A percentile compares a stretch with the other conserved stretches of the same genome.
Evolutionary conservation across 1,284 basidiomycete genomes (phyloP).

Genomic region (Ceratobasidium sp.): DNA sequence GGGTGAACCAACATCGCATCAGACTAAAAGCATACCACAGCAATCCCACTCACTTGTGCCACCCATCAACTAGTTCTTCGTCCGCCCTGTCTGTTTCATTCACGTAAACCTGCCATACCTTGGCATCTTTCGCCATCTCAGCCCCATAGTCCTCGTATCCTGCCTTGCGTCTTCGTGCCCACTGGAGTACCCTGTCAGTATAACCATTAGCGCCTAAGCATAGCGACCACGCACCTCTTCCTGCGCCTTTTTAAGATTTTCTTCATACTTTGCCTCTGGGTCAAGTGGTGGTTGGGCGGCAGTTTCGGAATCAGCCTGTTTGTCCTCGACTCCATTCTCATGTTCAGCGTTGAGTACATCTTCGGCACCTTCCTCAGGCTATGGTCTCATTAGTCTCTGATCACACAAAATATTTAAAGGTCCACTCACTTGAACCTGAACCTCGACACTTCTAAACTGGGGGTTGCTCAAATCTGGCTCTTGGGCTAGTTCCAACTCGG

Average conservation of each 20-base stretch:
- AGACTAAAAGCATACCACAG: no score
- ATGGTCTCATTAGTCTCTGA: not conserved
- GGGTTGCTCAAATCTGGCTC: not conserved
- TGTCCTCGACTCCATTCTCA: not conserved
- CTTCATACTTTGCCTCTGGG: not conserved
- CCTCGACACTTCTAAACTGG: not conserved
- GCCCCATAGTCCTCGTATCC: constrained; percentile 17
- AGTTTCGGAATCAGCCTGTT: not conserved
- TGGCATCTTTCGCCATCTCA: constrained; percentile 28
- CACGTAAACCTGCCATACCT: constrained; percentile 27
- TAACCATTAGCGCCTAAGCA: no score
- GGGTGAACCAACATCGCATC: not conserved
- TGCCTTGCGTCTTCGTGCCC: not conserved
- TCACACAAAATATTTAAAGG: not conserved
- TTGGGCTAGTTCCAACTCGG: not conserved
- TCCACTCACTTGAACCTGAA: not conserved
- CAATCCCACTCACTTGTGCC: constrained; percentile 20
- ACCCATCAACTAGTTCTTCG: constrained; percentile 20
- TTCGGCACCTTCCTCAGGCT: not conserved
- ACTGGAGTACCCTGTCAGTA: not conserved
- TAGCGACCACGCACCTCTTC: not conserved
- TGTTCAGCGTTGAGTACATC: not conserved
- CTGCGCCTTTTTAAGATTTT: constrained; percentile 7
- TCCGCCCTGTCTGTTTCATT: constrained; percentile 14
- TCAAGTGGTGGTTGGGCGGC: not conserved